These are phyloP conservation scores for Rheum nobile DNA, from an alignment of 148 eudicot species.

Conservation along the genomic window DNA sequence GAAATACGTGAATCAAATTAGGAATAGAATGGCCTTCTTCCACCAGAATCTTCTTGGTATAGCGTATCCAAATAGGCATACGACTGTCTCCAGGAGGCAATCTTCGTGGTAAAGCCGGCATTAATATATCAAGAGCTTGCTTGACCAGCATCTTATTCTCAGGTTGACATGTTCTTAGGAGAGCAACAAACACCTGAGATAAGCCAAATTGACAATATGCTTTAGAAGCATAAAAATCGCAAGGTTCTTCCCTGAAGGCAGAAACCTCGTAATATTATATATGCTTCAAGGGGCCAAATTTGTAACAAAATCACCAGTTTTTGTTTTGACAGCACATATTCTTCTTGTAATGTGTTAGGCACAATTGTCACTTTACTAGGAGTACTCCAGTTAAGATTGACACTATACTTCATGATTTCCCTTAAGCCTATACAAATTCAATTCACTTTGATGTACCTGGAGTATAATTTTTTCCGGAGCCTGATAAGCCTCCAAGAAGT, in stretches of 20 bases:
- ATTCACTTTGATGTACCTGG: slow-evolving; percentile 42
- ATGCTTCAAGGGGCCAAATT: neutral
- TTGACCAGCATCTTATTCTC: slow-evolving; percentile 98
- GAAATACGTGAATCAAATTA: slow-evolving; percentile 91
- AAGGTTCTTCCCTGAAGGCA: neutral
- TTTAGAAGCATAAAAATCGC: neutral
- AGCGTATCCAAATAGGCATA: slow-evolving; percentile 99
- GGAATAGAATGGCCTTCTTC: slow-evolving; percentile 99
- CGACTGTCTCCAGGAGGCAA: slow-evolving; percentile 93
- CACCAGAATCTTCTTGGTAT: slow-evolving; percentile 92
- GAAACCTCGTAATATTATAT: neutral
- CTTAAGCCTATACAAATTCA: neutral
- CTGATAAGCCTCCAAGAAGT: slow-evolving; percentile 97
- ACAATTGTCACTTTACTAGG: neutral
- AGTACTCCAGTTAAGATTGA: neutral
- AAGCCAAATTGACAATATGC: neutral
- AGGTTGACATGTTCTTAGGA: slow-evolving; percentile 94
- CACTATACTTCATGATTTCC: neutral
- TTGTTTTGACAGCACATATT: neutral
- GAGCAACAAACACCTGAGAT: slow-evolving; percentile 88
- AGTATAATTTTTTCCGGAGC: slow-evolving; percentile 98
- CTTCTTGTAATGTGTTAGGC: neutral
- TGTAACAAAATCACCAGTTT: neutral
- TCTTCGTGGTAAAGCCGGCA: slow-evolving; percentile 95
- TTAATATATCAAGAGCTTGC: slow-evolving; percentile 95